Evolutionary conservation across 257 asterid genomes (phyloP), one percentile per base, ranked within the genome.

Genomic region (Solanum paucissectum): DNA sequence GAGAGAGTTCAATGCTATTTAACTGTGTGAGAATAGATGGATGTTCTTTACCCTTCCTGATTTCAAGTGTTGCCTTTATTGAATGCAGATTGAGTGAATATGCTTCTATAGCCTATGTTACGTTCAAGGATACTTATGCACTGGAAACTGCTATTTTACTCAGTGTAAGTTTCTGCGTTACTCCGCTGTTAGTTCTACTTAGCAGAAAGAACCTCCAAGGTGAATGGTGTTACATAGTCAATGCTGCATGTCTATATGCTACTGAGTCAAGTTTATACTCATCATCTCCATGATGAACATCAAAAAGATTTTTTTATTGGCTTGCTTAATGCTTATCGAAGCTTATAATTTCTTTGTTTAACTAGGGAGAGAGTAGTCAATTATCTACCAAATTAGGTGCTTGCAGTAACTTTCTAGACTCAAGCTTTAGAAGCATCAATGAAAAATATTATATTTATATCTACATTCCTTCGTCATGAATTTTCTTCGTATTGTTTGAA

Each of bases 141-240:
- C 91, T 94, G 89, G 92, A 94, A 89, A 91, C 89, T 44, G 95
- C 95, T 21, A 87, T 91, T 49, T 88, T 92, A 88, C 93, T 94
- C 88, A 90, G 89, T 85, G 95, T 94, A 91, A 88, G 94, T 73
- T 89, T 89, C 87, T 83, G 20, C 68, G 29, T 9, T 14, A 44
- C 85, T 79, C 38, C 2, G 6, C 34, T 16, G 6, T 46, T 46
- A 46, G 68, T 46, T 16, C 68, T 81, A 46, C 38, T 5, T 81
- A 9, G 85, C 20, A 81, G 85, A 81, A 27, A 81, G 25, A 81
- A 29, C 25, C 85, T 46, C 27, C 68, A 81, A 46, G 85, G 68
- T 46, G 29, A 81, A 29, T 46, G 36, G 21, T 2, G 20, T 29
- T 16, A 16, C 36, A 29, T 81, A 46, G 32, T 3, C 13, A 81